A percentile compares a stretch with the other conserved stretches of the same genome.
These are phyloP conservation scores for Przewalskia tangutica DNA, from an alignment of 257 asterid genomes.

Conservation along the genomic window DNA sequence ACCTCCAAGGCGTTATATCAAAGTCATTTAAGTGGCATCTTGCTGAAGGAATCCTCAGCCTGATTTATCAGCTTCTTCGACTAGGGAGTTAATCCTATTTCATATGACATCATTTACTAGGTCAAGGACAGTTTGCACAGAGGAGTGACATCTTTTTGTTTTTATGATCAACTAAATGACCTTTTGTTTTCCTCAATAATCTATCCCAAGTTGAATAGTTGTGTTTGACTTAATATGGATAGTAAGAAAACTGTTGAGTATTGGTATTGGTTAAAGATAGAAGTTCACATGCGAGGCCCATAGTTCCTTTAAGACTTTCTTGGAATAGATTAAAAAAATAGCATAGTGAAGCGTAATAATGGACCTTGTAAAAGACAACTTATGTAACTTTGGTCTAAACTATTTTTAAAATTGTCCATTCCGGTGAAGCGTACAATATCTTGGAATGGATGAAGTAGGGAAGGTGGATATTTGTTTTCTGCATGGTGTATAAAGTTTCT, in stretches of 20 bases:
- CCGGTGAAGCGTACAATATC: background rate
- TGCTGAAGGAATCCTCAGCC: background rate
- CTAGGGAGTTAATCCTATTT: background rate
- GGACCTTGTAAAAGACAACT: background rate
- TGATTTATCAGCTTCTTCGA: background rate
- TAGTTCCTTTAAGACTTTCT: background rate
- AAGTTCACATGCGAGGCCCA: background rate
- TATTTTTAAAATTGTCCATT: background rate
- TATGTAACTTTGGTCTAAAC: background rate
- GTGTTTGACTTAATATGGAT: background rate
- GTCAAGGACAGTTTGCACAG: background rate
- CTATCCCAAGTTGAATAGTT: background rate
- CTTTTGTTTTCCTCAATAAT: background rate
- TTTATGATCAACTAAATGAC: background rate
- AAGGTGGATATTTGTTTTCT: background rate
- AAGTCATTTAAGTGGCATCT: background rate
- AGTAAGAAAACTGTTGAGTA: background rate
- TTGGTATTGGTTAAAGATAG: background rate
- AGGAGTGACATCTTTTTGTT: background rate
- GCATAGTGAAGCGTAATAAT: background rate
- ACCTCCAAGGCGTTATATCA: background rate
- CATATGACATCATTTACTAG: background rate
- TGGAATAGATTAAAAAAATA: background rate
- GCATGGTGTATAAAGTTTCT: background rate
- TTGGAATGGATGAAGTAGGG: background rate